These are phyloP conservation scores for Aphanocladium album DNA, from an alignment of 2,329 filamentous ascomycete species.

Conservation along the genomic window DNA sequence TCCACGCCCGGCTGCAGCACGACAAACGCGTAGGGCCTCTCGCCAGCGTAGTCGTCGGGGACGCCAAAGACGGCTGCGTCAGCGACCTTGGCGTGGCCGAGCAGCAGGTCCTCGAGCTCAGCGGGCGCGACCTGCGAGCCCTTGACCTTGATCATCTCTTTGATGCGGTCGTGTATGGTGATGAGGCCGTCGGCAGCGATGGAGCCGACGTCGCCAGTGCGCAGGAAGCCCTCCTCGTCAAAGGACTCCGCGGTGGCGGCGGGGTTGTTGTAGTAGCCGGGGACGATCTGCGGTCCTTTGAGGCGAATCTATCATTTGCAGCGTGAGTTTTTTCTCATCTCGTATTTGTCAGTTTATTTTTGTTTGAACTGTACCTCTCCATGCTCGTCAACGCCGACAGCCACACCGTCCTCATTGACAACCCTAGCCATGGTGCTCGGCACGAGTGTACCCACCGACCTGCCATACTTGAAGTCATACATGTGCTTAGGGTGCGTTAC, in stretches of 20 bases:
- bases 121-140: constrained; percentile 79
- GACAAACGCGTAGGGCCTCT: constrained; percentile 59
- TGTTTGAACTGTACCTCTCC: constrained; percentile 50
- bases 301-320: constrained; percentile 50
- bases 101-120: constrained; percentile 74
- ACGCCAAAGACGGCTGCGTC: constrained; percentile 76
- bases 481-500: constrained; percentile 67
- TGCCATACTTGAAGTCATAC: constrained; percentile 36
- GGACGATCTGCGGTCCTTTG: constrained; percentile 63
- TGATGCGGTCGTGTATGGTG: constrained; percentile 67
- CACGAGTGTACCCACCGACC: constrained; percentile 15
- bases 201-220: constrained; percentile 73
- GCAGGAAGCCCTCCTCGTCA: constrained; percentile 62
- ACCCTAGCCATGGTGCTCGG: constrained; percentile 65
- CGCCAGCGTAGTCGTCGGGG: constrained; percentile 55
- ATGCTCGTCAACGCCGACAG: constrained; percentile 55
- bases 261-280: constrained; percentile 77
- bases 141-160: constrained; percentile 51
- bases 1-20: constrained; percentile 60
- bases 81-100: constrained; percentile 68
- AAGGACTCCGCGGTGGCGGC: constrained; percentile 73
- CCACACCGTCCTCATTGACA: constrained; percentile 56
- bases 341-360: neutral
- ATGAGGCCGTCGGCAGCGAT: constrained; percentile 68
- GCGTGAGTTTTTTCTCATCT: neutral